Percentiles rank a stretch among this genome's conserved stretches.
These are phyloP conservation scores for Acacia pycnantha DNA, from an alignment of 331 rosid species.

Conservation along the genomic window DNA sequence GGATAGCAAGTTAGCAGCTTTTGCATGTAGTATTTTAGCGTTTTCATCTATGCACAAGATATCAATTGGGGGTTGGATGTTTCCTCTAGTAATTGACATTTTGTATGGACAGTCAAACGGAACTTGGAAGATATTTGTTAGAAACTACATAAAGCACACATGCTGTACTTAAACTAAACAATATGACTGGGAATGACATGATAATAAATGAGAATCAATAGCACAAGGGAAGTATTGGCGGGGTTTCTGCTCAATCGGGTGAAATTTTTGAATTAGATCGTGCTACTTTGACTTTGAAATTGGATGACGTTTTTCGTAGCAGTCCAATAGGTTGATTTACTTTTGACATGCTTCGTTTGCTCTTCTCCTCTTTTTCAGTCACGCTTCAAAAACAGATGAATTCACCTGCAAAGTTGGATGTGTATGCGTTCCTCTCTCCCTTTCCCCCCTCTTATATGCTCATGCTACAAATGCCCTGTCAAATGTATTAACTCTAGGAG, in stretches of 20 bases:
- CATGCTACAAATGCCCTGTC: no score
- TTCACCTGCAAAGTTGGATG: background rate
- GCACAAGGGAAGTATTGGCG: background rate
- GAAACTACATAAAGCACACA: background rate
- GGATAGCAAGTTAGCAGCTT: background rate
- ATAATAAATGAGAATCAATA: background rate
- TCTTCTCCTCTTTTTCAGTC: no score
- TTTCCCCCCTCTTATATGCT: background rate
- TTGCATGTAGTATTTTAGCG: background rate
- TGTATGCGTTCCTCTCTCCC: background rate
- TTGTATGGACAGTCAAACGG: background rate
- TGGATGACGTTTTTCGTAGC: no score
- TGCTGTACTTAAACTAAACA: no score
- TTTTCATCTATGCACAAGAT: background rate
- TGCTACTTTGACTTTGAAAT: no score
- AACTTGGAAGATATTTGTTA: background rate
- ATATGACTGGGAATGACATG: background rate
- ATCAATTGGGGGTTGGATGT: background rate
- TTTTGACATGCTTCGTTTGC: no score
- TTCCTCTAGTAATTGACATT: no score
- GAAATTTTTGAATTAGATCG: no score
- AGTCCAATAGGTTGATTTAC: no score
- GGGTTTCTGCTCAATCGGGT: no score
- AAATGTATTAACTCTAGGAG: background rate
- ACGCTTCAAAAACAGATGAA: background rate